Conservation (phyloP, 2,329 filamentous ascomycete species). For the Lizonia empirigonia region DNA sequence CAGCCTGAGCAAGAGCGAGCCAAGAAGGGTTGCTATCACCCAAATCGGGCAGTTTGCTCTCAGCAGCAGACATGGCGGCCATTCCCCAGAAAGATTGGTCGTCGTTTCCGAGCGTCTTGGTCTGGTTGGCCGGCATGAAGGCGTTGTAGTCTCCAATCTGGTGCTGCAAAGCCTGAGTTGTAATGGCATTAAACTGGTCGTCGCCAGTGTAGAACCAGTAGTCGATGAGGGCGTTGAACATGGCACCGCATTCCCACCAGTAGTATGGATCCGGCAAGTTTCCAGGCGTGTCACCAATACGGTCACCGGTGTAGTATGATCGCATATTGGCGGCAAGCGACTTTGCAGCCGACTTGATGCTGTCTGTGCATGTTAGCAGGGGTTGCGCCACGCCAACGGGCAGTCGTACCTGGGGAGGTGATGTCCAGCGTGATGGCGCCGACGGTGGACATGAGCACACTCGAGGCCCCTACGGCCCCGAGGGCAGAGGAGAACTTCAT, state of each 20-base stretch:
- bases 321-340: conserved; percentile 66
- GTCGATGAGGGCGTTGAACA: conserved; percentile 49
- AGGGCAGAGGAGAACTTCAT: conserved; percentile 46
- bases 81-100: conserved; percentile 66
- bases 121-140: conserved; percentile 79
- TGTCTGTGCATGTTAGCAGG: conserved; percentile 54
- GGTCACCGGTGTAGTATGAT: conserved; percentile 68
- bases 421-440: conserved; percentile 42
- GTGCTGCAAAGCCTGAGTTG: conserved; percentile 65
- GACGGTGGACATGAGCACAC: conserved; percentile 38
- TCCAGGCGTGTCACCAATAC: conserved; percentile 63
- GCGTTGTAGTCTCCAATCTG: conserved; percentile 75
- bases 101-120: conserved; percentile 59
- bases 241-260: conserved; percentile 52
- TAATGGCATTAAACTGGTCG: conserved; percentile 47
- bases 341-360: conserved; percentile 65
- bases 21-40: conserved; percentile 62
- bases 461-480: conserved; percentile 40
- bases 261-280: conserved; percentile 57
- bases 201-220: conserved; percentile 53
- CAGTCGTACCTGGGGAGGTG: conserved; percentile 33
- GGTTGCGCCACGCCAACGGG: not conserved
- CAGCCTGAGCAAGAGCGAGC: conserved; percentile 70
- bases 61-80: conserved; percentile 63
- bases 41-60: conserved; percentile 55